These are phyloP conservation scores for Pouteria glomerata DNA, from an alignment of 148 eudicot genomes.

Conservation along the genomic window DNA sequence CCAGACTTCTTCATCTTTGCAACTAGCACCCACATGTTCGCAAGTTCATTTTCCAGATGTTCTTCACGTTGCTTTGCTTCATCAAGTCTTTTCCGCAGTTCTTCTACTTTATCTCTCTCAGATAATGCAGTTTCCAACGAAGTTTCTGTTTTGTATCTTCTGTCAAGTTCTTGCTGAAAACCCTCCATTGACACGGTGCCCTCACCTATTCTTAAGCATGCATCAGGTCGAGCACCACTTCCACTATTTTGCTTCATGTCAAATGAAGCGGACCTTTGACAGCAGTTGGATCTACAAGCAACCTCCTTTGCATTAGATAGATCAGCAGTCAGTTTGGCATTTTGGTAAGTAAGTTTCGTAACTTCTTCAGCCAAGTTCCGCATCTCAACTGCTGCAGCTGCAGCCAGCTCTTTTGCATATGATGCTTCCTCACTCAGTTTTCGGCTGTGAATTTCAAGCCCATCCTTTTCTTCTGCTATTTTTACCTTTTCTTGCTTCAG, in stretches of 20 bases:
- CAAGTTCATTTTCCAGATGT: slow-evolving; percentile 49
- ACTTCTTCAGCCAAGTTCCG: slow-evolving; percentile 68
- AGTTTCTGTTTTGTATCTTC: slow-evolving; percentile 53
- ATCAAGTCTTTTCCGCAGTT: slow-evolving; percentile 38
- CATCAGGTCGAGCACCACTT: slow-evolving; percentile 20
- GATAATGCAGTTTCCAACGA: slow-evolving; percentile 55
- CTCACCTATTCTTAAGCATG: slow-evolving; percentile 24
- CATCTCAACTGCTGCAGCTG: slow-evolving; percentile 76
- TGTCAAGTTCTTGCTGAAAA: slow-evolving; percentile 43
- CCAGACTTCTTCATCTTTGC: slow-evolving; percentile 39
- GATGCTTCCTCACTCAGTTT: slow-evolving; percentile 66
- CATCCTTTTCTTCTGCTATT: slow-evolving; percentile 49
- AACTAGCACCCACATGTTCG: slow-evolving; percentile 56
- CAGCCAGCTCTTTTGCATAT: slow-evolving; percentile 70
- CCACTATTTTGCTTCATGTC: slow-evolving; percentile 24
- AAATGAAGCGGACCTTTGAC: slow-evolving; percentile 25
- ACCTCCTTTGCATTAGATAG: slow-evolving; percentile 25
- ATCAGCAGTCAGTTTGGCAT: slow-evolving; percentile 45
- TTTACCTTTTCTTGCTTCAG: slow-evolving; percentile 53
- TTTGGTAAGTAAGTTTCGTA: slow-evolving; percentile 57
- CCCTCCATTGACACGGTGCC: slow-evolving; percentile 39
- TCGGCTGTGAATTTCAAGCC: slow-evolving; percentile 46
- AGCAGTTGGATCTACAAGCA: slow-evolving; percentile 15
- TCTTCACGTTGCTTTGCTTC: slow-evolving; percentile 54
- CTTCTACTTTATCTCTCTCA: slow-evolving; percentile 50